A percentile compares a stretch with the other conserved stretches of the same genome.
phyloP scores from a whole-genome alignment of 495 filamentous ascomycete species.

The Rhypophila decipiens region DNA sequence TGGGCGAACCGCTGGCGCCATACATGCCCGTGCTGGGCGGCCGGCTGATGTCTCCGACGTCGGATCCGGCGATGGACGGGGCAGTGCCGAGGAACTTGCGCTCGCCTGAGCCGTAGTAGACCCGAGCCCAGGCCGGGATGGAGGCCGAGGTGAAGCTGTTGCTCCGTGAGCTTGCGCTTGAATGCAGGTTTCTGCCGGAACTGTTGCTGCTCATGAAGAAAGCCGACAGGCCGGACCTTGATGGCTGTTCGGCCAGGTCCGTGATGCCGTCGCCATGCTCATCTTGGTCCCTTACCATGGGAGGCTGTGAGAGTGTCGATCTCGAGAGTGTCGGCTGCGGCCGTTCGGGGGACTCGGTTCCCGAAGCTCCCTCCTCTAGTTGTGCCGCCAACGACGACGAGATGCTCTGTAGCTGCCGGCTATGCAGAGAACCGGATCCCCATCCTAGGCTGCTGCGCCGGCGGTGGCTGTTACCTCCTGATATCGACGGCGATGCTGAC shows the following conservation, averaged over 20 bases:
- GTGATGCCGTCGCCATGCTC: conserved; percentile 51
- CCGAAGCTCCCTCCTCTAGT: conserved; percentile 27
- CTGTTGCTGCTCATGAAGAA: conserved; percentile 34
- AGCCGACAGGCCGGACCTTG: conserved; percentile 36
- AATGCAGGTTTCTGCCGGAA: conserved; percentile 43
- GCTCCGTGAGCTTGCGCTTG: conserved; percentile 39
- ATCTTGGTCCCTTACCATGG: conserved; percentile 43
- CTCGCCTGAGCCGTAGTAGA: conserved; percentile 53
- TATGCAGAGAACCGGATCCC: conserved; percentile 36
- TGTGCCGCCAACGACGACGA: conserved; percentile 41
- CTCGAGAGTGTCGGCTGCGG: conserved; percentile 29
- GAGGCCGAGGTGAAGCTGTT: conserved; percentile 49
- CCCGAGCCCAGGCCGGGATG: conserved; percentile 60
- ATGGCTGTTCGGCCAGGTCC: conserved; percentile 43
- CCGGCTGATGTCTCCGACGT: conserved; percentile 31
- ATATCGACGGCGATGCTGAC: conserved; percentile 36
- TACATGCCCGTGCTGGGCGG: conserved; percentile 30
- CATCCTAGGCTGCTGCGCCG: conserved; percentile 33
- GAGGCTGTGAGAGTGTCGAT: conserved; percentile 23
- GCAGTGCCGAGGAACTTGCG: conserved; percentile 38
- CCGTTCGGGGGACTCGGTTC: conserved; percentile 35
- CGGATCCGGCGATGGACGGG: conserved; percentile 34
- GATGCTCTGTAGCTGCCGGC: conserved; percentile 46
- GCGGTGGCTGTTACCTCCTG: conserved; percentile 17
- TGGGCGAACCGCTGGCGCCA: conserved; percentile 32